Evolutionary conservation across 306 rosid species (phyloP), one percentile per base, ranked within the genome.

Genomic region (Trichosanthes cucumerina): DNA sequence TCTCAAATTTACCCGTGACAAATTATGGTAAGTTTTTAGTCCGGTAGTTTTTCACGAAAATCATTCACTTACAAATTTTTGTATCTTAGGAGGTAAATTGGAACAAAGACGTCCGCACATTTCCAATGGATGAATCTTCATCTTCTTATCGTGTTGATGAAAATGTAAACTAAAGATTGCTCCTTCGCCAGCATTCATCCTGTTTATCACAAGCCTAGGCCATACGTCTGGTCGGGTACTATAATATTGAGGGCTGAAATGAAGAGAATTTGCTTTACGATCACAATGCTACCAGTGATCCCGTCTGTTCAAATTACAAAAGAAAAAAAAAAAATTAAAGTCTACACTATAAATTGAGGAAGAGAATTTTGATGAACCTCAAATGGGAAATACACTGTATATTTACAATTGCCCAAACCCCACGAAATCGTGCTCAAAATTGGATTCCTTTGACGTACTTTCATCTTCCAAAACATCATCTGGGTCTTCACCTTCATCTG

Each of bases 391-490:
- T 56, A 16, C 14, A 50, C 0, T 46, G 39, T 15, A 73, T 28
- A 28, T 26, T 16, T 49, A 73, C 77, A 73, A 73, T 28, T 28
- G 77, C 44, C 41, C 41, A 47, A 46, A 28, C 43, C 34, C 77
- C 77, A 73, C 28, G 77, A 46, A 46, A 15, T 73, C 60, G 39
- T 46, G 38, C 68, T 78, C 84, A 75, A 78, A 43, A 62, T 79
- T 31, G 64, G 70, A 46, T 76, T 84, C 80, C 53, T 75, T 71
- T 31, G 54, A 56, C 43, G 53, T 83, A 76, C 56, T 8, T 79
- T 83, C 81, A 54, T 83, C 85, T 79, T 88, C 79, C 54, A 49
- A 41, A 57, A 14, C 23, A n/a, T 78, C 80, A 80, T 38, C 81
- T 0, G 24, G 43, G 16, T 50, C 39, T 60, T 31, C 74, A 19